phyloP scores from a whole-genome alignment of 2,329 filamentous ascomycete genomes.

The Beauveria sp. region DNA sequence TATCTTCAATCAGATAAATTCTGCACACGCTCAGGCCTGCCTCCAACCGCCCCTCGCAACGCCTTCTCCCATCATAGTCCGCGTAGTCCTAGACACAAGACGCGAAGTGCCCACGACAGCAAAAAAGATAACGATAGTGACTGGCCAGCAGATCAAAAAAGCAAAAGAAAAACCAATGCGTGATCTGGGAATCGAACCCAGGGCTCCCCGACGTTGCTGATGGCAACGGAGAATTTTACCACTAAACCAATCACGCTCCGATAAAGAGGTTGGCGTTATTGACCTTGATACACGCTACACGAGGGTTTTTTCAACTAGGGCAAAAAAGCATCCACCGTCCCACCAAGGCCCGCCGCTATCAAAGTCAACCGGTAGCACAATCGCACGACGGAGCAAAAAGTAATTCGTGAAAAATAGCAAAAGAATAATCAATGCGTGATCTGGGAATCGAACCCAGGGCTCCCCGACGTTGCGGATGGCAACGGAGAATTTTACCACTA shows the following conservation, averaged over 20 bases:
- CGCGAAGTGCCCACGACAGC: not conserved
- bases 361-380: not conserved
- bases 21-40: not conserved
- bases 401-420: not conserved
- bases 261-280: not conserved
- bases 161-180: slow-evolving; percentile 11
- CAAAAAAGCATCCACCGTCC: not conserved
- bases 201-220: slow-evolving; percentile 16
- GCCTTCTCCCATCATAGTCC: too few species aligned
- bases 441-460: slow-evolving; percentile 19
- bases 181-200: slow-evolving; percentile 18
- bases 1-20: not conserved
- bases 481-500: slow-evolving; percentile 20
- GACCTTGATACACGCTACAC: not conserved
- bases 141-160: not conserved
- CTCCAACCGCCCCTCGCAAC: too few species aligned
- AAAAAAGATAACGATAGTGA: not conserved
- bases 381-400: not conserved
- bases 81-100: not conserved
- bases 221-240: slow-evolving; percentile 18
- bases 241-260: slow-evolving; percentile 18
- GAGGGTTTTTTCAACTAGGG: not conserved
- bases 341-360: not conserved
- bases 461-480: slow-evolving; percentile 14
- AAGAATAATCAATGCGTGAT: slow-evolving; percentile 14